Evolutionary conservation across 148 eudicot species (phyloP), one percentile per base, ranked within the genome.

Genomic region (Vaccinium macrocarpon): DNA sequence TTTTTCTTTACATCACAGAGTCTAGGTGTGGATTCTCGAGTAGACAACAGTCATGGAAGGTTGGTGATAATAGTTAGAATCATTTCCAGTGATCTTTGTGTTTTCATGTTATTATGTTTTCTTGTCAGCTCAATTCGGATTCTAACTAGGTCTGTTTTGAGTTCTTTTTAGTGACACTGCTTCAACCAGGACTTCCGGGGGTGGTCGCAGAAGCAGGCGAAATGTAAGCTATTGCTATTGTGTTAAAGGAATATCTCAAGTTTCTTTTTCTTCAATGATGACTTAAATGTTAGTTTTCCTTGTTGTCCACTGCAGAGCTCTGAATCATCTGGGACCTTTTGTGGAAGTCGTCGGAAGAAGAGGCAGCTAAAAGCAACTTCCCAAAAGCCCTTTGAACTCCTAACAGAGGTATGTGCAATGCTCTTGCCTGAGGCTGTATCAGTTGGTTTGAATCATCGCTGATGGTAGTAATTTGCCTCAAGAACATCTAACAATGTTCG

Each of bases 311-410:
- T 87, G 82, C 88, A 94, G 98, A 93, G 96, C 75, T 88, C 89
- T 42, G 93, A 91, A 79, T 93, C 94, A 59, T 79, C 92, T 68
- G 93, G 89, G 62, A 88, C 87, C 53, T 90, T 83, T 64, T 90
- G 90, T 79, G 90, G 91, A 86, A 91, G 92, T 86, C 89, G 83
- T 32, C 88, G 93, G 95, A 96, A 87, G 87, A 91, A 86, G 88
- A 87, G 84, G 89, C 95, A 91, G 87, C 91, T 50, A 10, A 93
- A 70, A 87, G 91, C 88, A 76, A 96, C 99, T 27, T 85, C 92
- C 61, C 92, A 80, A 61, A 89, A 89, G 83, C 99, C 99, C n/a
- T 96, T 96, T 80, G 92, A 87, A 79, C 98, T 96, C 16, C 89
- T 91, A 89, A 96, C 99, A 42, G 99, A 96, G 97, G 98, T 96